phyloP scores from a whole-genome alignment of 169 alveolate genomes.

The Plasmodium cynomolgi region DNA sequence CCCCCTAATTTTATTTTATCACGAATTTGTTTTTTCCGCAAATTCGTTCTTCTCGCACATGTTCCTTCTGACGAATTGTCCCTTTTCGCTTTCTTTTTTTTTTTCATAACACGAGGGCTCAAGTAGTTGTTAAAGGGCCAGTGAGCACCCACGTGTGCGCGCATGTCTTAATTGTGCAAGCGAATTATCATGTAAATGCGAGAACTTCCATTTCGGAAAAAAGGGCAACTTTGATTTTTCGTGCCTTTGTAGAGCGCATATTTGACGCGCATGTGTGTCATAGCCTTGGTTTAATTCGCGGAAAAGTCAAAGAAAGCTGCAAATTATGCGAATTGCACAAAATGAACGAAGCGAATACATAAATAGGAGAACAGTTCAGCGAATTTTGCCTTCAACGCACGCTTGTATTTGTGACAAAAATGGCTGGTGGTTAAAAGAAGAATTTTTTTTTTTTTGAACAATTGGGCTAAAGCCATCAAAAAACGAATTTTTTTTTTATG shows the following conservation, averaged over 20 bases:
- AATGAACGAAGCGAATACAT: background rate
- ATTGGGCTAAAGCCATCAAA: background rate
- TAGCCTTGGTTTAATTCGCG: background rate
- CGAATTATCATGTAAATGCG: background rate
- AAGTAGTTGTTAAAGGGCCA: background rate
- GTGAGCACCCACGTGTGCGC: background rate
- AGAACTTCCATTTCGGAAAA: background rate
- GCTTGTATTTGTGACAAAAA: background rate
- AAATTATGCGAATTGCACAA: background rate
- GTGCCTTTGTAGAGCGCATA: background rate
- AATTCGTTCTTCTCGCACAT: background rate
- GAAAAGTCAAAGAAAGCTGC: background rate
- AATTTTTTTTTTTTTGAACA: background rate
- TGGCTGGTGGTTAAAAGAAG: background rate
- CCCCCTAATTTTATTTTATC: background rate
- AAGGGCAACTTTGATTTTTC: background rate
- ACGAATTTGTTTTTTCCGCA: background rate
- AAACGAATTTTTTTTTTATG: background rate
- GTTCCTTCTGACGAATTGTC: background rate
- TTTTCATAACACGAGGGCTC: background rate
- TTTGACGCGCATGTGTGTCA: background rate
- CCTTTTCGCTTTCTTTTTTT: background rate
- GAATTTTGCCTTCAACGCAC: background rate
- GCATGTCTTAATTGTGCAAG: background rate
- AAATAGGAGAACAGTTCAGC: slow-evolving; percentile 5